Evolutionary conservation across 2,329 filamentous ascomycete genomes (phyloP), one percentile per base, ranked within the genome.

Genomic region (Lizonia empirigonia): DNA sequence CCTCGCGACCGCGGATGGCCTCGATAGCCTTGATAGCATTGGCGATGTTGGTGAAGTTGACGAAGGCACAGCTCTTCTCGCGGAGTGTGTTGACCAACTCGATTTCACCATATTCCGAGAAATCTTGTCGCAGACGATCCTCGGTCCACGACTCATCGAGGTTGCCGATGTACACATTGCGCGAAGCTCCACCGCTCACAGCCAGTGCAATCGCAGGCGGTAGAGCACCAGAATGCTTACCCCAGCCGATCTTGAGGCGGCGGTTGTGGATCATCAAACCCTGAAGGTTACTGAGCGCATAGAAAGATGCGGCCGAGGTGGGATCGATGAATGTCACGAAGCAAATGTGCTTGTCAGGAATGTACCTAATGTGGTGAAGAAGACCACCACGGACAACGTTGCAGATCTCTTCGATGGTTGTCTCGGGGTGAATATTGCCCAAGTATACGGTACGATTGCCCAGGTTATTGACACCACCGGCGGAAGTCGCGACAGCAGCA

Each of bases 21-120:
- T 99, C 94, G 60, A 99, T 99, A 1, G 94, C 94, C 80, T 99
- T 99, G 81, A 99, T 99, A 41, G 94, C 94, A 66, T 99, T 99
- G 70, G 94, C 94, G 71, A 99, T 99, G 78, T 99, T 99, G 71
- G 94, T 99, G 74, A 99, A 99, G 79, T 99, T 99, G 73, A 99
- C 94, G 72, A 99, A 99, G 0, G 94, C 94, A 74, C 94, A 99
- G 78, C 92, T 97, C 86, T 99, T 99, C 81, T 99, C 94, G 45
- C 94, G 88, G 53, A 99, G 80, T 13, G 94, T 90, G 77, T 99
- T 99, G 58, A 99, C 91, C 58, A 99, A 80, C 77, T 99, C 94
- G 68, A 99, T 97, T 76, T 99, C 94, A 60, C 94, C 94, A 67
- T 90, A 97, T 73, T 97, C 93, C 26, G 92, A 90, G 74, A 99